Percentiles rank a stretch among this genome's conserved stretches.
Conservation (phyloP, 352 stramenopile genomes). For the Globisporangium yorkense region DNA sequence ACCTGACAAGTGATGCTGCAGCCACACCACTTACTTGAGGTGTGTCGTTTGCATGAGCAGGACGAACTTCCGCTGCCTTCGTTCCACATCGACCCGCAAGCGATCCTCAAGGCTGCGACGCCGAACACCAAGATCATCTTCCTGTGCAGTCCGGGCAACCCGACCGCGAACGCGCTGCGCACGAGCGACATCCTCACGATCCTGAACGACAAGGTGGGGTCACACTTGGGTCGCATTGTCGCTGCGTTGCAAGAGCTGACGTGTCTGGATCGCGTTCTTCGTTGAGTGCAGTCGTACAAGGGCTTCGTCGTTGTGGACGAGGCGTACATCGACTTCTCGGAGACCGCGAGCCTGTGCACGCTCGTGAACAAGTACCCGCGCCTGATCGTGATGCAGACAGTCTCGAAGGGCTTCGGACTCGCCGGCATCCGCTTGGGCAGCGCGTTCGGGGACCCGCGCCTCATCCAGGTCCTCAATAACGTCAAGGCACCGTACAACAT, state of each 20-base stretch:
- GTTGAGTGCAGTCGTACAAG: slow-evolving; percentile 59
- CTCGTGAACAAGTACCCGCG: slow-evolving; percentile 92
- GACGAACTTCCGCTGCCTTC: slow-evolving; percentile 41
- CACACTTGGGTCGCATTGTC: not conserved
- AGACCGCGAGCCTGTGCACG: slow-evolving; percentile 63
- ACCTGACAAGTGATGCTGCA: not conserved
- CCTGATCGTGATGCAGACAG: slow-evolving; percentile 96
- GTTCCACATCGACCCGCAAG: slow-evolving; percentile 78
- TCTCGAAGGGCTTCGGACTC: slow-evolving; percentile 98
- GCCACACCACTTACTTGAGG: not conserved
- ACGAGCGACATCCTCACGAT: slow-evolving; percentile 88
- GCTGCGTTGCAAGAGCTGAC: not conserved
- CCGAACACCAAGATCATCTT: slow-evolving; percentile 95
- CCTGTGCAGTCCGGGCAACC: slow-evolving; percentile 96
- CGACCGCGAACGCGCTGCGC: slow-evolving; percentile 93
- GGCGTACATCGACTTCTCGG: slow-evolving; percentile 97
- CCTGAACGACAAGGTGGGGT: slow-evolving; percentile 58
- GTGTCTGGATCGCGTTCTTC: not conserved
- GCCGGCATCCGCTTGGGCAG: slow-evolving; percentile 93
- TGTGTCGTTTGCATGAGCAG: slow-evolving; percentile 5
- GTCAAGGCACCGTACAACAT: slow-evolving; percentile 99
- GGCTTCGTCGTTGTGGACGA: slow-evolving; percentile 98
- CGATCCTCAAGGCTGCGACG: slow-evolving; percentile 89
- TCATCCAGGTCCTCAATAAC: slow-evolving; percentile 98
- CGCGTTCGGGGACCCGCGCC: slow-evolving; percentile 86